phyloP scores from a whole-genome alignment of 2,329 filamentous ascomycete genomes.

The Neonectria magnoliae region DNA sequence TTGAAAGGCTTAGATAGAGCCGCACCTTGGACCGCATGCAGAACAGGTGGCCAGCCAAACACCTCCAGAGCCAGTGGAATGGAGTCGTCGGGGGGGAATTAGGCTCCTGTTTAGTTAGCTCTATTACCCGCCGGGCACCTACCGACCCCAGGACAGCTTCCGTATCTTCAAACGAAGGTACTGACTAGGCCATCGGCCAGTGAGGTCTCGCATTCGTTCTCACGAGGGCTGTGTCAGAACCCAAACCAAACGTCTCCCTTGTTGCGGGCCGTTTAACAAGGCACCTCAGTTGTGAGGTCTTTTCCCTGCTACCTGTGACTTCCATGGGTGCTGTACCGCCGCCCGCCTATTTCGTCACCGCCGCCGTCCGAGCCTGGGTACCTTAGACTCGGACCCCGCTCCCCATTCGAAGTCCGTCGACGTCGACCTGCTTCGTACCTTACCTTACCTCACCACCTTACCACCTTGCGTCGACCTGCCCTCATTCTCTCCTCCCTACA shows the following conservation, averaged over 20 bases:
- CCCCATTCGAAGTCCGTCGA: constrained; percentile 31
- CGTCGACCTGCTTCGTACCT: constrained; percentile 14
- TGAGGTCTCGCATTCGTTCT: background rate
- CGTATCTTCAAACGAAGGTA: background rate
- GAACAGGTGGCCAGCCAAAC: background rate
- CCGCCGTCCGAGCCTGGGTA: constrained; percentile 34
- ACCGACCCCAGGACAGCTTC: too few species aligned
- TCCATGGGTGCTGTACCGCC: too few species aligned
- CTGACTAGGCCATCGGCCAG: background rate
- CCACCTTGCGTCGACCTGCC: constrained; percentile 15
- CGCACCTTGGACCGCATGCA: too few species aligned
- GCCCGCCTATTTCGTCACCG: constrained; percentile 41
- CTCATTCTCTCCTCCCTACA: background rate
- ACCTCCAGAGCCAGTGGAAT: background rate
- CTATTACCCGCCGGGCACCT: constrained; percentile 16
- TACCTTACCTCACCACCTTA: constrained; percentile 23
- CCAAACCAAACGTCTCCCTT: background rate
- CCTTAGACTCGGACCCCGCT: constrained; percentile 39
- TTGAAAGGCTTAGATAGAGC: background rate
- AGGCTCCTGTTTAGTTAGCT: constrained; percentile 18
- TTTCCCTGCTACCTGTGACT: too few species aligned
- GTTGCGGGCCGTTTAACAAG: background rate
- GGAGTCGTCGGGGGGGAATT: background rate
- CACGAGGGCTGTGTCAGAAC: constrained; percentile 1
- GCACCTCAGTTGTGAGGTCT: too few species aligned